Evolutionary conservation across 352 stramenopile species (phyloP), one percentile per base, ranked within the genome.

Genomic region (Phytophthora macrochlamydospora): DNA sequence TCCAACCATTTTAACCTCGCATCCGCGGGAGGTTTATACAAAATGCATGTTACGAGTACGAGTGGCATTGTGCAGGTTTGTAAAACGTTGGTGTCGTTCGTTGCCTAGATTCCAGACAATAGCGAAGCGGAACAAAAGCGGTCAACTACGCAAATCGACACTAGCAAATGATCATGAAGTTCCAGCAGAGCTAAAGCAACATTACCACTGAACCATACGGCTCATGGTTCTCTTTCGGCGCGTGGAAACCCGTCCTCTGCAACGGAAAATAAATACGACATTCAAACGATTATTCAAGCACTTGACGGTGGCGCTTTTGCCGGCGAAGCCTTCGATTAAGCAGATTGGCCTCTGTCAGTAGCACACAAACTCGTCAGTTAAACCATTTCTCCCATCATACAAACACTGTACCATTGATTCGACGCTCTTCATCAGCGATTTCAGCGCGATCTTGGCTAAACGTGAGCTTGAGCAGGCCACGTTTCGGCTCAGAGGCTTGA

Each of bases 261-360:
- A 29, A 29, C 12, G 18, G 43, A 3, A 7, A 49, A 49, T 49
- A 29, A 46, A 46, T 46, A 46, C 18, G 8, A 24, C 2, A 1
- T 0, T 46, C 6, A 46, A 4, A 6, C 5, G 40, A 46, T 24
- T 13, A 24, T 46, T 6, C 43, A 28, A 29, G 43, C 43, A 11
- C 35, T 40, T 50, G 48, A 13, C 30, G 51, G 28, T 72, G 51
- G 24, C 52, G 52, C 6, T 72, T 67, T 62, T 78, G 71, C 30
- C 64, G 67, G 6, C 71, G 71, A 37, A 71, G 62, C 55, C 68
- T 73, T 42, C 71, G 31, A 55, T 78, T 78, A 7, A 80, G 42
- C 71, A 83, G 50, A 37, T 80, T 80, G 29, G 62, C 61, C 51
- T 83, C 75, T 82, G 65, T 61, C 12, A 60, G 51, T 30, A 11